Conservation (phyloP, 2,329 filamentous ascomycete genomes). For the Epichloe baconii region DNA sequence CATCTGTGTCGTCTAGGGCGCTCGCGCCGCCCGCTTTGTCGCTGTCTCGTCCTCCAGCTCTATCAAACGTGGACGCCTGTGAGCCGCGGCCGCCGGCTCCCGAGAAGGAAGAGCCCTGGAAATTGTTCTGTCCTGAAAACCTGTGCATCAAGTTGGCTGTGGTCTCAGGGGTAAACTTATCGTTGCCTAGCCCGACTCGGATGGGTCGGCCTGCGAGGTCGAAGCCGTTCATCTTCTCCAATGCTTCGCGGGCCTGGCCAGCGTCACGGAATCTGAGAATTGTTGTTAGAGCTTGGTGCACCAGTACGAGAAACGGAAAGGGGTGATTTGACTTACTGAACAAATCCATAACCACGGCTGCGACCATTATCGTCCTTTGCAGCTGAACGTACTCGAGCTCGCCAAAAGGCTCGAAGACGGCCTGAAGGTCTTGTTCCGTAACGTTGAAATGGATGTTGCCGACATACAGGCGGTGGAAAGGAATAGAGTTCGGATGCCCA, state of each 20-base stretch:
- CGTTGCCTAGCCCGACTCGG: constrained; percentile 96
- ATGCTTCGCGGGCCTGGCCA: constrained; percentile 77
- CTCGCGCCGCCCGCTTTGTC: constrained; percentile 87
- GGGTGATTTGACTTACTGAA: constrained; percentile 58
- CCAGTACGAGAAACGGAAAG: not conserved
- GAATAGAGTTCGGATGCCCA: constrained; percentile 66
- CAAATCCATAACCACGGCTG: constrained; percentile 93
- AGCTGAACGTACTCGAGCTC: constrained; percentile 96
- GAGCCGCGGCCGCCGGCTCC: constrained; percentile 78
- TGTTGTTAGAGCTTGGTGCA: not conserved
- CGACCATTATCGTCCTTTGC: constrained; percentile 83
- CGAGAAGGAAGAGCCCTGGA: constrained; percentile 83
- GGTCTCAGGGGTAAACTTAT: constrained; percentile 98
- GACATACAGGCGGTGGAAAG: constrained; percentile 96
- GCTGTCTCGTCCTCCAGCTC: constrained; percentile 74
- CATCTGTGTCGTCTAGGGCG: constrained; percentile 93
- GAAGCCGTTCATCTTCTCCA: constrained; percentile 99
- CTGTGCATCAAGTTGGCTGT: constrained; percentile 85
- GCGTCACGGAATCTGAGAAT: constrained; percentile 68
- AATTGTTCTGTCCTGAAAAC: constrained; percentile 72
- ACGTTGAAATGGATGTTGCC: constrained; percentile 99
- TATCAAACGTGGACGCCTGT: constrained; percentile 79
- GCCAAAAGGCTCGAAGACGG: constrained; percentile 94
- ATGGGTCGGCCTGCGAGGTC: constrained; percentile 95
- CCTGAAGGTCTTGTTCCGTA: constrained; percentile 87